Conservation (phyloP, 768 basidiomycete species). For the Candolleomyces eurysporus region DNA sequence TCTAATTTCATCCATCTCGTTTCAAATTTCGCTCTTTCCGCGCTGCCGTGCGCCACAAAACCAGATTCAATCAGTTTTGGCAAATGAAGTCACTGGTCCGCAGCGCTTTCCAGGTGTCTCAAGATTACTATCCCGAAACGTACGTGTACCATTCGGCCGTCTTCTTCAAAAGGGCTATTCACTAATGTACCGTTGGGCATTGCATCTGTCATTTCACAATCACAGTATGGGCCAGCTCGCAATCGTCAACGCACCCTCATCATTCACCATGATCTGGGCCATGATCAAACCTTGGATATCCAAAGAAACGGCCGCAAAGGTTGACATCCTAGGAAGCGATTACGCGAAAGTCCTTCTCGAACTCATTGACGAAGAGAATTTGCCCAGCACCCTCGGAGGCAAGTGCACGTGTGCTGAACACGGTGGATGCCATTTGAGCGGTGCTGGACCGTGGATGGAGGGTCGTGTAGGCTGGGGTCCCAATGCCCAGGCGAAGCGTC, state of each 20-base stretch:
- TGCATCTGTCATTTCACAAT: neutral
- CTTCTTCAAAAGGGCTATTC: neutral
- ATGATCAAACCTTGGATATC: conserved; percentile 70
- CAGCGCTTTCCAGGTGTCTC: conserved; percentile 68
- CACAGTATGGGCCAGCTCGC: conserved; percentile 69
- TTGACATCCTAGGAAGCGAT: conserved; percentile 62
- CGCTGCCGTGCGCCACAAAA: neutral
- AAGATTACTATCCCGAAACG: conserved; percentile 80
- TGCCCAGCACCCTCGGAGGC: conserved; percentile 63
- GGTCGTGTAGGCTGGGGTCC: conserved; percentile 52
- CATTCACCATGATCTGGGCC: conserved; percentile 73
- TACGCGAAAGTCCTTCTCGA: conserved; percentile 57
- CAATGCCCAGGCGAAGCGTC: conserved; percentile 17
- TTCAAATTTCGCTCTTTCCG: neutral
- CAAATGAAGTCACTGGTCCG: conserved; percentile 66
- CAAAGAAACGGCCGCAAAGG: conserved; percentile 67
- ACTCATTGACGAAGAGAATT: conserved; percentile 59
- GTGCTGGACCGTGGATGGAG: conserved; percentile 71
- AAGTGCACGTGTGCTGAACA: conserved; percentile 55
- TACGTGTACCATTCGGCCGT: conserved; percentile 18
- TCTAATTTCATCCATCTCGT: neutral
- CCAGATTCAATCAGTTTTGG: conserved; percentile 70
- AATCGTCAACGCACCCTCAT: conserved; percentile 70
- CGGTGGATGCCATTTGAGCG: conserved; percentile 61
- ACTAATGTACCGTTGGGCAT: too few species aligned